Conservation (phyloP, 2,329 filamentous ascomycete species). For the Amauroascus verrucosus region DNA sequence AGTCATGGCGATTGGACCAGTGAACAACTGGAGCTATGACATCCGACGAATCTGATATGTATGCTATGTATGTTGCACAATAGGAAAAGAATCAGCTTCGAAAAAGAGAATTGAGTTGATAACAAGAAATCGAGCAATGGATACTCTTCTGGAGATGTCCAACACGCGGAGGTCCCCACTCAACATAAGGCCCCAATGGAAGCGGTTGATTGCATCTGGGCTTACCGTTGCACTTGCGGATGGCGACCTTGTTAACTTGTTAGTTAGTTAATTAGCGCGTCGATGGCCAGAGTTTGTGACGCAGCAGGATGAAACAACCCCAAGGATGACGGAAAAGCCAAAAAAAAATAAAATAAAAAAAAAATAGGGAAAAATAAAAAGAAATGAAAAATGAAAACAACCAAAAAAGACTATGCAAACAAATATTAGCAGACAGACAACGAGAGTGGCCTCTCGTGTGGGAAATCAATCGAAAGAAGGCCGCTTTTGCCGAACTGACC, state of each 20-base stretch:
- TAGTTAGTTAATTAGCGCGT: background rate
- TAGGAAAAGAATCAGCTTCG: background rate
- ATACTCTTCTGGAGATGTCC: background rate
- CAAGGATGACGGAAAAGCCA: background rate
- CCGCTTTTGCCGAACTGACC: background rate
- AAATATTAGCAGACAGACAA: too few species aligned
- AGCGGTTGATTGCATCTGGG: conserved; percentile 2
- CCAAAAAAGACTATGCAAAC: too few species aligned
- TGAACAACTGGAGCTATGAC: background rate
- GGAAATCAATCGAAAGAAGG: background rate
- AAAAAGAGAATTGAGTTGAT: background rate
- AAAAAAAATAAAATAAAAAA: background rate
- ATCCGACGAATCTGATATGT: too few species aligned
- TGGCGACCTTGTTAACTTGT: conserved; percentile 3
- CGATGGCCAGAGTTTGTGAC: conserved; percentile 7
- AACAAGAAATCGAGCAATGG: background rate
- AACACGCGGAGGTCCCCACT: conserved; percentile 6
- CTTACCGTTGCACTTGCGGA: conserved; percentile 11
- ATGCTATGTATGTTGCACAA: conserved; percentile 4
- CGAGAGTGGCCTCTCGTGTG: background rate
- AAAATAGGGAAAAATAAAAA: background rate
- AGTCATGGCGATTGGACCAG: conserved; percentile 1
- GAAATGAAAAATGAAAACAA: too few species aligned
- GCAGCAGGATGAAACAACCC: conserved; percentile 11
- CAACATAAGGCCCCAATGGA: background rate